Percentiles rank a stretch among this genome's conserved stretches.
These are phyloP conservation scores for Fragilaria crotonensis DNA, from an alignment of 108 stramenopile genomes.

Conservation along the genomic window DNA sequence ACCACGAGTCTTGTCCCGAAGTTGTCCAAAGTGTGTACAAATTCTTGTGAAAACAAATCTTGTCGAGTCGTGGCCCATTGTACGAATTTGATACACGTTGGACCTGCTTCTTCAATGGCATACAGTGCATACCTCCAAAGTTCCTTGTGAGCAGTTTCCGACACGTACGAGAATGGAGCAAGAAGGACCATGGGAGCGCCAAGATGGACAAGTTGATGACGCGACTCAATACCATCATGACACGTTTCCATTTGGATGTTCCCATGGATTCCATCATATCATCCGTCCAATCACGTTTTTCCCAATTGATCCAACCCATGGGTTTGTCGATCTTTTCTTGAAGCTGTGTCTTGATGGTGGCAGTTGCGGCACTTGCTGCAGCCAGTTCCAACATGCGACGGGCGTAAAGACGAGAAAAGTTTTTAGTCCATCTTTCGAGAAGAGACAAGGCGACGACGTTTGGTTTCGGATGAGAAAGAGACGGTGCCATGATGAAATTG, in stretches of 20 bases:
- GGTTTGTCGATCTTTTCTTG: constrained; percentile 34
- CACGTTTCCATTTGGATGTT: constrained; percentile 20
- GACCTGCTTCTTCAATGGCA: constrained; percentile 84
- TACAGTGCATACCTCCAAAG: constrained; percentile 79
- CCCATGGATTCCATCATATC: constrained; percentile 46
- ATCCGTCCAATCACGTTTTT: constrained; percentile 40
- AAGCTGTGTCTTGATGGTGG: constrained; percentile 12
- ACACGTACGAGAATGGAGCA: constrained; percentile 32
- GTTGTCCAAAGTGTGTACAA: constrained; percentile 76
- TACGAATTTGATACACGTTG: constrained; percentile 84
- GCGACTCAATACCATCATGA: constrained; percentile 33
- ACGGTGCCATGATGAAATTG: too few relatives aligned
- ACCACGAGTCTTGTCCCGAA: constrained; percentile 79
- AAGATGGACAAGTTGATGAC: constrained; percentile 25
- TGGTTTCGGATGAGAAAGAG: too few relatives aligned
- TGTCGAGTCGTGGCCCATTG: constrained; percentile 90
- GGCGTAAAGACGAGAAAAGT: constrained; percentile 58
- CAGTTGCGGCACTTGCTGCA: constrained; percentile 16
- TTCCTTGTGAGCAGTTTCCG: constrained; percentile 14
- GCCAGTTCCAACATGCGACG: constrained; percentile 53
- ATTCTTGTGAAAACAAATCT: constrained; percentile 80
- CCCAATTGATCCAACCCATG: constrained; percentile 36
- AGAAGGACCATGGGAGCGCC: constrained; percentile 34
- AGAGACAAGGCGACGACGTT: background rate
- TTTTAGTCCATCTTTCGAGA: constrained; percentile 23